Percentiles rank a stretch among this genome's conserved stretches.
These are phyloP conservation scores for Nemania diffusa DNA, from an alignment of 2,329 filamentous ascomycete genomes.

Conservation along the genomic window DNA sequence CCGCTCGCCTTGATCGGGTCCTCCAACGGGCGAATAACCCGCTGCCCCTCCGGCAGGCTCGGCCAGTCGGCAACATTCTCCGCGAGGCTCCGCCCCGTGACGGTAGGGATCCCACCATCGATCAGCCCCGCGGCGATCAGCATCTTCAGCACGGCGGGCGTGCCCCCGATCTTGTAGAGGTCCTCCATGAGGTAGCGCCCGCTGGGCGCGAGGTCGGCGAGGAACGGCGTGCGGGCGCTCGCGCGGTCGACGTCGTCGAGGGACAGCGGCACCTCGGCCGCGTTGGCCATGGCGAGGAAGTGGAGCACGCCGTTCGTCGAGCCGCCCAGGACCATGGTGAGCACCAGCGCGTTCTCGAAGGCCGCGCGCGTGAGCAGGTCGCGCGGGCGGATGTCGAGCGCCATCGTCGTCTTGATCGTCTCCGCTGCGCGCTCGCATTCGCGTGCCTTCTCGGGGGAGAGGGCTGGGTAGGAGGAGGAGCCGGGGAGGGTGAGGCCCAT, in stretches of 20 bases:
- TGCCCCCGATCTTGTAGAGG: slow-evolving; percentile 79
- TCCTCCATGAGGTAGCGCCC: slow-evolving; percentile 87
- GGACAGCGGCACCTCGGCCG: slow-evolving; percentile 79
- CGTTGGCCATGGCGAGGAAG: slow-evolving; percentile 89
- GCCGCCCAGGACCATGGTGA: slow-evolving; percentile 92
- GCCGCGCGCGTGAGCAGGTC: slow-evolving; percentile 82
- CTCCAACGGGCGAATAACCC: slow-evolving; percentile 81
- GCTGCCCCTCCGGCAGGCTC: slow-evolving; percentile 70
- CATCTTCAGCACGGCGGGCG: slow-evolving; percentile 78
- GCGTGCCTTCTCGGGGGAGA: slow-evolving; percentile 83
- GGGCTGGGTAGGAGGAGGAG: slow-evolving; percentile 84
- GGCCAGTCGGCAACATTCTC: slow-evolving; percentile 78
- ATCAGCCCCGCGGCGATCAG: slow-evolving; percentile 76
- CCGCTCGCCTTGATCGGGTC: slow-evolving; percentile 82
- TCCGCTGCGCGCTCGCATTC: slow-evolving; percentile 86
- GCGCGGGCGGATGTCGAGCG: slow-evolving; percentile 81
- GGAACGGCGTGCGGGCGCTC: slow-evolving; percentile 83
- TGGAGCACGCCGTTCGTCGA: slow-evolving; percentile 91
- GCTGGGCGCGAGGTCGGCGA: slow-evolving; percentile 85
- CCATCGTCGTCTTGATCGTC: slow-evolving; percentile 82
- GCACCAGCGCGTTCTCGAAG: slow-evolving; percentile 88
- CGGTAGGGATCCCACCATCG: slow-evolving; percentile 75
- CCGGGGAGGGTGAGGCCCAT: slow-evolving; percentile 86
- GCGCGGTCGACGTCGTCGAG: slow-evolving; percentile 86
- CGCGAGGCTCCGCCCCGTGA: slow-evolving; percentile 78